A percentile compares a stretch with the other conserved stretches of the same genome.
phyloP scores from a whole-genome alignment of 192 early-diverging fungal genomes.

The Umbelopsis sp. region DNA sequence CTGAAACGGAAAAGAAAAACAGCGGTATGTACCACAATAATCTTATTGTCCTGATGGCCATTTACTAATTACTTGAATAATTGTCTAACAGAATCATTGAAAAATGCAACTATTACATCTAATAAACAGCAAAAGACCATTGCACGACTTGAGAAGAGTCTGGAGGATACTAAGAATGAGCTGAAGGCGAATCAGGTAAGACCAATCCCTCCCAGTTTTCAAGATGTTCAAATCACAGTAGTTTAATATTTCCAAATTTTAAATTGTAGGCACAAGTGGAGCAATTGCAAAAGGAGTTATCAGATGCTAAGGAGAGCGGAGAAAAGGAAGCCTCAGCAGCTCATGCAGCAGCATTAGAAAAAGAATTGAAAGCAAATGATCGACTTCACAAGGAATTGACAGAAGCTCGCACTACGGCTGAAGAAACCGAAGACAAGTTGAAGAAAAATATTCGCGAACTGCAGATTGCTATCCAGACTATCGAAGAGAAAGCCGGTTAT shows the following conservation, averaged over 20 bases:
- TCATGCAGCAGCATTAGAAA: constrained; percentile 47
- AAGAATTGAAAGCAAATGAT: constrained; percentile 47
- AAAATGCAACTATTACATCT: neutral
- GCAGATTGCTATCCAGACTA: constrained; percentile 41
- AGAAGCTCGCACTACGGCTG: constrained; percentile 30
- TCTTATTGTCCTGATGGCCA: neutral
- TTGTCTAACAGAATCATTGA: neutral
- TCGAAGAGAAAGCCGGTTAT: constrained; percentile 43
- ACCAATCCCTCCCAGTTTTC: neutral
- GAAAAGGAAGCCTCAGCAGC: constrained; percentile 30
- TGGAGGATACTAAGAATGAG: neutral
- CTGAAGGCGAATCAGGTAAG: constrained; percentile 4
- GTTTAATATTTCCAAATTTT: neutral
- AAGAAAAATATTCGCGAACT: constrained; percentile 45
- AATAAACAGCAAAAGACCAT: constrained; percentile 1
- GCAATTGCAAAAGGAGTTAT: neutral
- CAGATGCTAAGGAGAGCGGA: neutral
- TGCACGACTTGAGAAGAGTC: neutral
- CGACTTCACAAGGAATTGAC: constrained; percentile 45
- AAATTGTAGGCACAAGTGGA: constrained; percentile 2
- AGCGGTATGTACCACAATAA: constrained; percentile 23
- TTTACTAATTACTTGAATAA: neutral
- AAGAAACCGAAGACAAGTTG: constrained; percentile 33
- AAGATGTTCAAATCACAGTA: neutral
- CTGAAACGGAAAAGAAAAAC: constrained; percentile 43